Conservation (phyloP, 768 basidiomycete species). For the Multifurca ochricompacta region DNA sequence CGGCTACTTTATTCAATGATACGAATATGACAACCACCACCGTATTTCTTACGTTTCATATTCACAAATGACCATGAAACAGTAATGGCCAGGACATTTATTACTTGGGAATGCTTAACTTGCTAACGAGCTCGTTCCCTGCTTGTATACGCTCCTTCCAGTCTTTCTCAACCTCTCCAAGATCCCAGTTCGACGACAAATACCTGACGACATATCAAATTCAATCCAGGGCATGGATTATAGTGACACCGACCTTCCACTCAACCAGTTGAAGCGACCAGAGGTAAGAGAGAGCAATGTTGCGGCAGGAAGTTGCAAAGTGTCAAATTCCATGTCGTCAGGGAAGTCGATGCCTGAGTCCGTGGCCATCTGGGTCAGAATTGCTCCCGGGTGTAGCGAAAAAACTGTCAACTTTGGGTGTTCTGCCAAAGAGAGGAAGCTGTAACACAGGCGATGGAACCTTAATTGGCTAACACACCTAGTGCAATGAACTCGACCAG, state of each 20-base stretch:
- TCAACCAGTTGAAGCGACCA: too few relatives aligned
- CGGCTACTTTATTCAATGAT: too few relatives aligned
- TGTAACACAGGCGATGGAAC: background rate
- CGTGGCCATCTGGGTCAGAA: background rate
- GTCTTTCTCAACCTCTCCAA: background rate
- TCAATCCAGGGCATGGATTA: background rate
- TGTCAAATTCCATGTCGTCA: background rate
- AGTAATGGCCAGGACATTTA: too few relatives aligned
- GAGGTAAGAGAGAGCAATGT: slow-evolving; percentile 2
- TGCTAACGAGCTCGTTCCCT: background rate
- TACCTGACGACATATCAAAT: background rate
- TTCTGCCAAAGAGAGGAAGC: background rate
- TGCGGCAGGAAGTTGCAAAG: background rate
- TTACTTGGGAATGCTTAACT: background rate
- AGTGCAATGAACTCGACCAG: too few relatives aligned
- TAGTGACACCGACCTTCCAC: background rate
- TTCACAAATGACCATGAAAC: too few relatives aligned
- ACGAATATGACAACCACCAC: too few relatives aligned
- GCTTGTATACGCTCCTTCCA: slow-evolving; percentile 5
- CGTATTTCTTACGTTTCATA: too few relatives aligned
- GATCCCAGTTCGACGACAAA: background rate
- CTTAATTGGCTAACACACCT: too few relatives aligned
- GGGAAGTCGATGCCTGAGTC: background rate
- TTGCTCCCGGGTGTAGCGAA: background rate
- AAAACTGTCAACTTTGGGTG: background rate